Percentiles rank a stretch among this genome's conserved stretches.
phyloP scores from a whole-genome alignment of 257 asterid species.

The Solanum chiquidenum region DNA sequence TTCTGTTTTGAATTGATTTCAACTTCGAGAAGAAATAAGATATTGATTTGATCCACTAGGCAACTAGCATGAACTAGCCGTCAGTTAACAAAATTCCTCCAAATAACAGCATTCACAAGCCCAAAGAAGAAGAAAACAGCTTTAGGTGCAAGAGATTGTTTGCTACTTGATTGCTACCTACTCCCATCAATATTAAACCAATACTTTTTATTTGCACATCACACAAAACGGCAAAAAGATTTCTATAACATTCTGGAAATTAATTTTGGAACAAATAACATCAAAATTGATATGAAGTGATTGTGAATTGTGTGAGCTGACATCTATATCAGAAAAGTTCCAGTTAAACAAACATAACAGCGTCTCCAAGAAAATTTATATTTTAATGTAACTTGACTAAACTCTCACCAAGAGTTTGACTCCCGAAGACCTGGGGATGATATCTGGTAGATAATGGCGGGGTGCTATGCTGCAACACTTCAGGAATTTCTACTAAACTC shows the following conservation, averaged over 20 bases:
- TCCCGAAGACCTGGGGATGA: slow-evolving; percentile 81
- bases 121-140: not conserved
- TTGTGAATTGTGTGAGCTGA: not conserved
- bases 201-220: not conserved
- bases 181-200: not conserved
- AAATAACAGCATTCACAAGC: not conserved
- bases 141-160: not conserved
- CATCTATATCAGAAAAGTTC: not conserved
- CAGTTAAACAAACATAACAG: not conserved
- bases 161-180: not conserved
- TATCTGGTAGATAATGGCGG: slow-evolving; percentile 82
- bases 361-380: not conserved
- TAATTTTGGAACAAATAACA: not conserved
- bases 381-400: not conserved
- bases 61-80: not conserved
- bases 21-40: not conserved
- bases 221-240: not conserved
- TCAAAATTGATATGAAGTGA: not conserved
- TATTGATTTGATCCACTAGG: not conserved
- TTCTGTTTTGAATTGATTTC: not conserved
- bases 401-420: slow-evolving; percentile 71
- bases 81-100: not conserved
- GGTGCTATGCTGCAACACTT: slow-evolving; percentile 50
- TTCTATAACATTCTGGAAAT: not conserved
- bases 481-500: slow-evolving; percentile 53